A percentile compares a stretch with the other conserved stretches of the same genome.
Conservation (phyloP, 306 rosid species). For the Geum urbanum region DNA sequence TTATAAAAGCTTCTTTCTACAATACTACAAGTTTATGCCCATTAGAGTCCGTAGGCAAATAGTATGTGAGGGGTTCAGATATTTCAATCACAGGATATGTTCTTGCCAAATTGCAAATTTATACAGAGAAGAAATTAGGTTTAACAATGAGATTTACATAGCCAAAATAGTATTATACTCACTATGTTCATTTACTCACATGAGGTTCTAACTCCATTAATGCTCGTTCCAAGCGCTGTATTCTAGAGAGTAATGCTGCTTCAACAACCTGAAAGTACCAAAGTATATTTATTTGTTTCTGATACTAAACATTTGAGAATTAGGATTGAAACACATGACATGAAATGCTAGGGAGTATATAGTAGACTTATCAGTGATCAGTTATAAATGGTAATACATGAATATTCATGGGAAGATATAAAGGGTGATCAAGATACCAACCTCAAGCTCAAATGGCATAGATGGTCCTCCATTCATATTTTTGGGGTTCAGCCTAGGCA, state of each 20-base stretch:
- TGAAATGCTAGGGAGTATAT: background rate
- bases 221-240: constrained; percentile 71
- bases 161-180: constrained; percentile 36
- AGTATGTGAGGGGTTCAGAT: background rate
- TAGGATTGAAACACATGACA: background rate
- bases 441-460: constrained; percentile 98
- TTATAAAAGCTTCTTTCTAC: background rate
- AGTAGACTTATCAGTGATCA: background rate
- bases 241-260: constrained; percentile 91
- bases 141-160: constrained; percentile 6
- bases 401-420: constrained; percentile 10
- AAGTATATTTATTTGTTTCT: background rate
- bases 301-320: background rate
- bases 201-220: constrained; percentile 89
- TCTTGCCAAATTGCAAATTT: constrained; percentile 17
- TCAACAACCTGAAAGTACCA: constrained; percentile 74
- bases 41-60: background rate
- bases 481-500: constrained; percentile 86
- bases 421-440: constrained; percentile 25
- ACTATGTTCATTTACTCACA: constrained; percentile 87
- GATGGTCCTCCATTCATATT: constrained; percentile 71
- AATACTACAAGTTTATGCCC: background rate
- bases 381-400: too few relatives aligned
- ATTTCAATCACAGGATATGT: constrained; percentile 11
- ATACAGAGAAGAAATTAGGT: background rate